phyloP scores from a whole-genome alignment of 164 flowering plant genomes.

The Cinnamomum micranthum region DNA sequence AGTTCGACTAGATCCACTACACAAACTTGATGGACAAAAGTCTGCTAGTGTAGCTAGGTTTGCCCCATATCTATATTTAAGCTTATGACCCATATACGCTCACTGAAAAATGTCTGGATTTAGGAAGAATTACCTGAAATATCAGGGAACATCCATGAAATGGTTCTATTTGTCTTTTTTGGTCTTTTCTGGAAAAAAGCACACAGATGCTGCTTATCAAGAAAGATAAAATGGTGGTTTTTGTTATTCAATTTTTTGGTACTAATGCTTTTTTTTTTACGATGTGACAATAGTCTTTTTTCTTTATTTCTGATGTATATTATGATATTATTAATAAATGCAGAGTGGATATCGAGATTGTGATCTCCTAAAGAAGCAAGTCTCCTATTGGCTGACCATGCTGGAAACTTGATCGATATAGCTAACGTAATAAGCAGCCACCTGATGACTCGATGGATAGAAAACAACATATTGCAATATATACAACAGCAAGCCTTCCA shows the following conservation, averaged over 20 bases:
- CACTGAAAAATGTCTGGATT: no score
- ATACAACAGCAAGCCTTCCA: constrained; percentile 96
- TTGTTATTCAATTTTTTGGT: no score
- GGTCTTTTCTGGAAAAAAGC: neutral
- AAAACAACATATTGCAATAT: constrained; percentile 75
- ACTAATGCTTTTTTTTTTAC: no score
- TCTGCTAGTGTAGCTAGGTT: no score
- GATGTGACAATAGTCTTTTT: neutral
- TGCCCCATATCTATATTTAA: no score
- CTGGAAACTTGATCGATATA: neutral
- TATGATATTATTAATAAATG: neutral
- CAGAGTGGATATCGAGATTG: neutral
- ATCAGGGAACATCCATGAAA: neutral
- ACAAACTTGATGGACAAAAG: no score
- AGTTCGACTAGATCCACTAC: no score
- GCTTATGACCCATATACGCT: no score
- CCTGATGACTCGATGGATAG: constrained; percentile 42
- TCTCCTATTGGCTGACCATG: neutral
- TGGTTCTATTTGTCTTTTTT: neutral
- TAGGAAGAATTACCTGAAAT: no score
- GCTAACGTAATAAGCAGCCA: neutral
- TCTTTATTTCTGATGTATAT: neutral
- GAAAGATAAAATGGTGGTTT: neutral
- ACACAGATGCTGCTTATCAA: neutral
- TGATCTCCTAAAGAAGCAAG: neutral